phyloP scores from a whole-genome alignment of 495 filamentous ascomycete species.

The Tetracladium setigerum region DNA sequence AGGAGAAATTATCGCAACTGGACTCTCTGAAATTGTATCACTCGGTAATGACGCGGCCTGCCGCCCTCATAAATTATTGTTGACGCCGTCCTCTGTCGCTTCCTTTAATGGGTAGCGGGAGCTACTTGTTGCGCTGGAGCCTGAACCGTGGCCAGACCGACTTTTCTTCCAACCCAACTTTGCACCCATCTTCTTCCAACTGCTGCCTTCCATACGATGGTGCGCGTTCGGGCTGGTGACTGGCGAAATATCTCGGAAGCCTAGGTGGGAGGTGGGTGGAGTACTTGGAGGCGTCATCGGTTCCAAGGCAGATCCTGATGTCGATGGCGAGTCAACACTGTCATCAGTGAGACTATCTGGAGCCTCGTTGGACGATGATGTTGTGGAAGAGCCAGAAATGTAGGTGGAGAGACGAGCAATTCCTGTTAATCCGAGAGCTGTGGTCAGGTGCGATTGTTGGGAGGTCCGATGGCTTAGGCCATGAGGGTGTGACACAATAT shows the following conservation, averaged over 20 bases:
- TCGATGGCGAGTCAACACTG: constrained; percentile 42
- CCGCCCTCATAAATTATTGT: constrained; percentile 40
- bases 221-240: constrained; percentile 13
- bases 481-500: constrained; percentile 26
- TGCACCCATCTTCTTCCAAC: constrained; percentile 82
- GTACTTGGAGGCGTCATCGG: constrained; percentile 89
- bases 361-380: constrained; percentile 17
- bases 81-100: constrained; percentile 23
- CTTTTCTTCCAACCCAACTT: constrained; percentile 52
- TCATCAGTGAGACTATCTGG: constrained; percentile 35
- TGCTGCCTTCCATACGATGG: constrained; percentile 25
- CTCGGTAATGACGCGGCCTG: constrained; percentile 42
- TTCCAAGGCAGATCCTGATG: constrained; percentile 37
- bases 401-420: constrained; percentile 13
- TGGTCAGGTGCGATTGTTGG: constrained; percentile 20
- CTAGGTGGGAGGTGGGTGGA: constrained; percentile 57
- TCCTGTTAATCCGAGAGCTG: constrained; percentile 17
- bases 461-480: constrained; percentile 12
- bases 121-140: constrained; percentile 19
- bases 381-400: constrained; percentile 8
- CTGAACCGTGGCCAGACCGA: constrained; percentile 26
- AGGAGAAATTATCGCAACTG: constrained; percentile 17
- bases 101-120: constrained; percentile 21
- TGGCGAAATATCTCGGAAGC: constrained; percentile 11
- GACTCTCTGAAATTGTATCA: constrained; percentile 20